Evolutionary conservation across 331 rosid species (phyloP), one percentile per base, ranked within the genome.

Genomic region (Erythrophleum ivorense): DNA sequence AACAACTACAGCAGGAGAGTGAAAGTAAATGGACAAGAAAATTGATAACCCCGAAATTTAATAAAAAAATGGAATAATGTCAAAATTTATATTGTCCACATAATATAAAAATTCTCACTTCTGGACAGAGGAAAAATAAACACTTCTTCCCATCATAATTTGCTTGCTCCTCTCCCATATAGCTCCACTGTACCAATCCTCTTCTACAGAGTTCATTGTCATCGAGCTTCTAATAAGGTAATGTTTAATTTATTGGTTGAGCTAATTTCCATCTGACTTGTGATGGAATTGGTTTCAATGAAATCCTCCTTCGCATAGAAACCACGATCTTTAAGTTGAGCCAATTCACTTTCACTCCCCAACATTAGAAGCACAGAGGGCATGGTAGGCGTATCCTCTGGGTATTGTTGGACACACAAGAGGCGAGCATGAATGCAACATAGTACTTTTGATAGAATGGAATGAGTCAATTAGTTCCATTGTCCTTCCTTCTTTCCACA

Each of bases 381-480:
- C 85, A 85, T 85, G 2, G 3, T 48, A 19, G 85, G 87, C 38
- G 85, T 84, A 76, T 84, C 87, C 34, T 76, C 82, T 7, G 85
- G 59, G 1, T 43, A 10, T 45, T 76, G 85, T 19, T 83, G 83
- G 0, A 83, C 80, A 43, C 86, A 83, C 12, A 83, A 55, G 50
- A 78, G 86, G 31, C 86, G 14, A 4, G 76, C 77, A 54, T 85
- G 88, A 53, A 85, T 81, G 57, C 80, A 85, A 24, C 85, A 80
- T 57, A 64, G 41, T 16, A 49, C 82, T 15, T 77, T 45, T 34
- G 73, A 64, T 6, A 34, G 3, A 71, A 15, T 74, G 79, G 49
- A 81, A 2, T 54, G 81, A 13, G 80, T 85, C 85, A 46, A 81
- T 12, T 21, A 85, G 9, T 33, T 81, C 83, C 57, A 48, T 4